Evolutionary conservation across 2,329 filamentous ascomycete species (phyloP), one percentile per base, ranked within the genome.

Genomic region (Talaromyces marneffei): DNA sequence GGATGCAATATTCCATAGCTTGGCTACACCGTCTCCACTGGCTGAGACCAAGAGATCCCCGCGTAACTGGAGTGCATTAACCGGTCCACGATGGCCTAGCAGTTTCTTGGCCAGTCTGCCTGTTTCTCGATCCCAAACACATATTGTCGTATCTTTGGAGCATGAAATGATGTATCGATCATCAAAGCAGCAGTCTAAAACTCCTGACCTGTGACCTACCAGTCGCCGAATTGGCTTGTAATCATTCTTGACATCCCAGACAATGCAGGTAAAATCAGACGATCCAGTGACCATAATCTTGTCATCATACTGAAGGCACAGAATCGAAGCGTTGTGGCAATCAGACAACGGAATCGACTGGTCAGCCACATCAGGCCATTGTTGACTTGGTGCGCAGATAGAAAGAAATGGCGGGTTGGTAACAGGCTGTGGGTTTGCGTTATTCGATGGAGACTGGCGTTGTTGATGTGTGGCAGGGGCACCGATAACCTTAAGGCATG

Each of bases 1-100:
- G 40, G 90, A 91, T 68, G 91, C 87, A 62, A 97, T 87, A 73
- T 97, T 95, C 94, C 94, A 99, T 62, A 99, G 82, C 78, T 95
- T 96, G 65, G 96, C 92, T 56, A 89, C 84, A 68, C 94, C 94
- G 75, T 99, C 94, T 60, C 94, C 94, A 60, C 90, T 94, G 71
- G 94, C 96, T 53, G 90, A 96, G 31, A 97, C 92, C 54, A 97
- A 87, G 6, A 92, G 88, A 76, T 96, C 93, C 63, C 92, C 93
- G 59, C 93, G 89, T 74, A 99, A 85, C 77, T 97, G 93, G 4
- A 99, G 92, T 1, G 94, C 92, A 71, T 99, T 99, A 67, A 99
- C 94, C 1, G 94, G 94, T 0, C 94, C 94, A 2, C 86, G 83
- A 75, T 99, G 94, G 7, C 93, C 94, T 37, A 85, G 84, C 54